These are phyloP conservation scores for Pichia nakasei DNA, from an alignment of 805 yeast species.

Conservation along the genomic window DNA sequence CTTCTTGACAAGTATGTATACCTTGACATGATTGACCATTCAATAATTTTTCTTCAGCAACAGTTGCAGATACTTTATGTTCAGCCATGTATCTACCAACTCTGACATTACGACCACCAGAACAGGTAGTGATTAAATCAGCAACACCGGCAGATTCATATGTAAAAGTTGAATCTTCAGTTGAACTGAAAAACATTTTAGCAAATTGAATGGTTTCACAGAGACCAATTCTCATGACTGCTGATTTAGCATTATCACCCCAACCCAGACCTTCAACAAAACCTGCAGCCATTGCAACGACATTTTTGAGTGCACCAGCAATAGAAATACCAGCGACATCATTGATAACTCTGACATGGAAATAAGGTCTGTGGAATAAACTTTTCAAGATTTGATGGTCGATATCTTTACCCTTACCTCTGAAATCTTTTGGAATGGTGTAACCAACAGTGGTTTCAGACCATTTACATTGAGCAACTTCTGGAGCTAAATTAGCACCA, in stretches of 20 bases:
- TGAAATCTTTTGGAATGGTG: conserved; percentile 59
- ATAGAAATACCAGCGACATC: conserved; percentile 95
- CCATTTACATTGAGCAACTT: conserved; percentile 92
- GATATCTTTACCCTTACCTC: conserved; percentile 60
- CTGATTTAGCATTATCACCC: conserved; percentile 99
- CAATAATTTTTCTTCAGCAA: conserved; percentile 75
- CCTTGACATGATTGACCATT: conserved; percentile 99
- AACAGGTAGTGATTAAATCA: conserved; percentile 93
- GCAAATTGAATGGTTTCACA: conserved; percentile 87
- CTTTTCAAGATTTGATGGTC: conserved; percentile 66
- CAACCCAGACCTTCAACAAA: conserved; percentile 96
- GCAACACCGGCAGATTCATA: conserved; percentile 97
- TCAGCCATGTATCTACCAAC: conserved; percentile 83
- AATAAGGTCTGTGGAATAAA: conserved; percentile 94
- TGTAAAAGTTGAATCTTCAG: conserved; percentile 72
- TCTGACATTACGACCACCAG: conserved; percentile 94
- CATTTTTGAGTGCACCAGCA: conserved; percentile 95
- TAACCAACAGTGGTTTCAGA: conserved; percentile 97
- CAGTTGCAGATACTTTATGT: conserved; percentile 66
- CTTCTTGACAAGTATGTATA: conserved; percentile 82
- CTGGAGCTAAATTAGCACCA: conserved; percentile 96
- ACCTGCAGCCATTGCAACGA: conserved; percentile 94
- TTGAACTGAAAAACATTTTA: conserved; percentile 66
- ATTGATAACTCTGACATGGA: conserved; percentile 87
- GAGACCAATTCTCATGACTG: conserved; percentile 92